A percentile compares a stretch with the other conserved stretches of the same genome.
These are phyloP conservation scores for Pseudohalonectria lignicola DNA, from an alignment of 2,329 filamentous ascomycete species.

Conservation along the genomic window DNA sequence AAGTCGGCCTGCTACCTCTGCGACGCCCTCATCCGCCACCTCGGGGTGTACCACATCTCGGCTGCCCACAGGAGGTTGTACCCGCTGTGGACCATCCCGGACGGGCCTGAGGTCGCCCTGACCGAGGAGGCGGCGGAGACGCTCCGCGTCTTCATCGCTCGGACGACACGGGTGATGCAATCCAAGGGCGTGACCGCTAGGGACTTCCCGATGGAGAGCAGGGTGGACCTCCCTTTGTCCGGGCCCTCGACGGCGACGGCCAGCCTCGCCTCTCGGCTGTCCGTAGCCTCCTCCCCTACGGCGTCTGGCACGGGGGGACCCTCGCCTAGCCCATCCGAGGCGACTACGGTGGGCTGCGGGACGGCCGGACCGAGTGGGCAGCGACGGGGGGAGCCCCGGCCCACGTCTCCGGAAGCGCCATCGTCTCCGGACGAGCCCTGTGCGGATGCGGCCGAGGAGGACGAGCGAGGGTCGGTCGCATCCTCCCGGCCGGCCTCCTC, in stretches of 20 bases:
- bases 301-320: too few species aligned
- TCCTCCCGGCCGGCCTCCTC: too few species aligned
- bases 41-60: conserved; percentile 1
- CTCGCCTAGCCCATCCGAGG: too few species aligned
- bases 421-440: neutral
- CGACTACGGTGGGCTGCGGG: too few species aligned
- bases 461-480: neutral
- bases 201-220: conserved; percentile 1
- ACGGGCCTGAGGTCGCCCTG: neutral
- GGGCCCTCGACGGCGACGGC: neutral
- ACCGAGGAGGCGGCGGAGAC: neutral
- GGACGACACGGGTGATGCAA: too few species aligned
- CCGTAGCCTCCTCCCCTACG: too few species aligned
- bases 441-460: neutral
- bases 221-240: neutral
- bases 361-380: too few species aligned
- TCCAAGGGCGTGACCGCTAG: too few species aligned
- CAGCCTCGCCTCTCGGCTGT: too few species aligned
- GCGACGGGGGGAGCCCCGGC: too few species aligned
- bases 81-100: conserved; percentile 1
- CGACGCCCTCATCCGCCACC: conserved; percentile 1
- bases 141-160: too few species aligned
- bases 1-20: conserved; percentile 4
- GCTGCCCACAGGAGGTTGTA: conserved; percentile 1
- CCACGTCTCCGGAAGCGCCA: neutral